phyloP scores from a whole-genome alignment of 768 basidiomycete species.

The Coprinopsis sp. region DNA sequence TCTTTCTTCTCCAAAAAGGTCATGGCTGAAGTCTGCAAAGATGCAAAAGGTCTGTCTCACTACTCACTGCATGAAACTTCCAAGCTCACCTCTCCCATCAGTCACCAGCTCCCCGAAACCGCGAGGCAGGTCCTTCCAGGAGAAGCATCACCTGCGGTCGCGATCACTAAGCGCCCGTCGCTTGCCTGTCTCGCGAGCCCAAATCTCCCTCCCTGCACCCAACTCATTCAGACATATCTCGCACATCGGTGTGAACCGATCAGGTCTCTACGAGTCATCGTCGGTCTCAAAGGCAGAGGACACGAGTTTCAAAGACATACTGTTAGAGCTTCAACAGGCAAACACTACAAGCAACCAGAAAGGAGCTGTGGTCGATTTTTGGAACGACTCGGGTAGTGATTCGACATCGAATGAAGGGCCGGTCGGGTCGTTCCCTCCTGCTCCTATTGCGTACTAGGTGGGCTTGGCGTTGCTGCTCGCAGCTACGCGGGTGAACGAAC shows the following conservation, averaged over 20 bases:
- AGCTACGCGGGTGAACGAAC: too few relatives aligned
- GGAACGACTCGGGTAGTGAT: not conserved
- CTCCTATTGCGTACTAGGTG: too few relatives aligned
- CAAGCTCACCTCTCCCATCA: slow-evolving; percentile 11
- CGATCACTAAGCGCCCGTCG: slow-evolving; percentile 15
- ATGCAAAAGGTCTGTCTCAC: slow-evolving; percentile 10
- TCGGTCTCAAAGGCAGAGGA: not conserved
- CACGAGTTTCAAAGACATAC: slow-evolving; percentile 4
- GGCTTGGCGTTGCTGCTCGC: too few relatives aligned
- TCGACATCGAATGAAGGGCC: too few relatives aligned
- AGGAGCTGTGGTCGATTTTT: not conserved
- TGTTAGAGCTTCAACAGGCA: not conserved
- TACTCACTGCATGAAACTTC: slow-evolving; percentile 11
- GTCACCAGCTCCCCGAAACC: slow-evolving; percentile 17
- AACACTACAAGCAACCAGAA: not conserved
- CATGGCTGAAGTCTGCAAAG: slow-evolving; percentile 23
- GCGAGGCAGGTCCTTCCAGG: slow-evolving; percentile 11
- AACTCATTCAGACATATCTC: slow-evolving; percentile 64
- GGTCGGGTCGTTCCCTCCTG: too few relatives aligned
- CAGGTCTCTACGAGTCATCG: not conserved
- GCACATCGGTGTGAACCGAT: slow-evolving; percentile 43
- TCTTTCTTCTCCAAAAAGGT: slow-evolving; percentile 36
- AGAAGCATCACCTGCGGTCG: slow-evolving; percentile 14
- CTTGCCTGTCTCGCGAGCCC: slow-evolving; percentile 31
- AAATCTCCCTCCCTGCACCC: slow-evolving; percentile 55